Evolutionary conservation across 805 yeast genomes (phyloP), one percentile per base, ranked within the genome.

Genomic region (Starmerella tilneyi): DNA sequence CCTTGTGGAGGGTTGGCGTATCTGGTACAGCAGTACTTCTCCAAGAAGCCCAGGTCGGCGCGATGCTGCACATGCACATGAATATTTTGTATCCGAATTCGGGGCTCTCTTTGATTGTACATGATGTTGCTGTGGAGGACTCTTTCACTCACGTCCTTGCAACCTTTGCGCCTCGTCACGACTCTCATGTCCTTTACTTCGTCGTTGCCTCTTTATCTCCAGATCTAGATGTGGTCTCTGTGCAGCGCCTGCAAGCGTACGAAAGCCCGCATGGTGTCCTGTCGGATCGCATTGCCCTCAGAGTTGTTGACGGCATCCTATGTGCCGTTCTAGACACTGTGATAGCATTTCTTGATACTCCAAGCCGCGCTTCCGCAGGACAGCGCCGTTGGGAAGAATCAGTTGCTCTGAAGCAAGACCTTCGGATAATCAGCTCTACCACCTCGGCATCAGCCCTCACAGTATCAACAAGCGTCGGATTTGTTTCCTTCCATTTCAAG

Each of bases 371-470:
- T 8, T 52, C 34, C 26, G 47, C 23, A 13, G 36, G 39, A 17
- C 21, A 16, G 23, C 35, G 47, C 5, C 47, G 79, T 54, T 88
- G 95, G 95, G 94, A 86, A 61, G 96, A 89, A 59, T 66, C 75
- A 11, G 68, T 88, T 11, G 64, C 70, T 5, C 72, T 88, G 51
- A 76, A 75, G 48, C 48, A 68, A 1, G 68, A 70, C 15, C 69
- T 78, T 5, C 59, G 67, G 0, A 65, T 84, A 16, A 63, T 80
- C 28, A 86, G 88, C 0, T 59, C 79, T 6, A 64, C 65, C 12
- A 52, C 70, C 1, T 55, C 80, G 13, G 72, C 83, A 1, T 67
- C 70, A 7, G 70, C 71, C 27, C 69, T 74, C 19, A 94, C 92
- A 4, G 73, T 81, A 1, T 57, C 84, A 29, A 67, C 53, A 6